Conservation (phyloP, 495 filamentous ascomycete species). For the Penicillium alfredii region DNA sequence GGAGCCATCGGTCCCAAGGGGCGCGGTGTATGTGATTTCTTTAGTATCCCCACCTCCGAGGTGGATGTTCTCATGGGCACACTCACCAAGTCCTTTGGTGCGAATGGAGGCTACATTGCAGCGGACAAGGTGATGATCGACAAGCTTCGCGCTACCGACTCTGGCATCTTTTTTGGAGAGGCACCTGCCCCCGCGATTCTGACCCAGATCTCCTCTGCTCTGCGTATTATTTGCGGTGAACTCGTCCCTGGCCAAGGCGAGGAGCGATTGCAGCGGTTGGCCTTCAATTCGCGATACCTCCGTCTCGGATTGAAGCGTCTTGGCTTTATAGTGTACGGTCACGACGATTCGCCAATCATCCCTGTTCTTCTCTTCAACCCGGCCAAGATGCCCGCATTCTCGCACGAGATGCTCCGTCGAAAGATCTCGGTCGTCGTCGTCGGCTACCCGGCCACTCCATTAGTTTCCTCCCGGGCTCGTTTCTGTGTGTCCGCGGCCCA, state of each 20-base stretch:
- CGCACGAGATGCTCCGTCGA: conserved; percentile 93
- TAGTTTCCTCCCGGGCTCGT: conserved; percentile 87
- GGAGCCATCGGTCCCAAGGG: conserved; percentile 85
- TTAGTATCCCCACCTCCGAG: conserved; percentile 77
- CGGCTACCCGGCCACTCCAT: conserved; percentile 94
- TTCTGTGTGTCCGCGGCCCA: conserved; percentile 96
- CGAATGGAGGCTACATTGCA: conserved; percentile 94
- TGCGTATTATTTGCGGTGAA: conserved; percentile 85
- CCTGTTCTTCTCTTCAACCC: conserved; percentile 92
- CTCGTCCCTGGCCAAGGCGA: conserved; percentile 86
- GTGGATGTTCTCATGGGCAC: conserved; percentile 98
- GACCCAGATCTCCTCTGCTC: conserved; percentile 76
- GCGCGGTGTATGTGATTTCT: conserved; percentile 95
- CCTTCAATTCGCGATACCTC: conserved; percentile 97
- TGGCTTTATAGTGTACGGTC: conserved; percentile 92
- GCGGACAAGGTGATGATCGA: conserved; percentile 88
- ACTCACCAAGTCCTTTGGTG: conserved; percentile 95
- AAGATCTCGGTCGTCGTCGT: conserved; percentile 99
- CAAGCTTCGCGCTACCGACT: conserved; percentile 78
- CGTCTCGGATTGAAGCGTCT: conserved; percentile 94
- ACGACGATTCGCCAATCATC: conserved; percentile 97
- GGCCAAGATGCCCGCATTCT: conserved; percentile 96
- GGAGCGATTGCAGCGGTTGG: conserved; percentile 89
- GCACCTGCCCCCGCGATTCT: conserved; percentile 80
- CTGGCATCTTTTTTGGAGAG: conserved; percentile 82